A percentile compares a stretch with the other conserved stretches of the same genome.
Evolutionary conservation across 495 filamentous ascomycete genomes (phyloP).

Genomic region (Trichocladium uniseriatum): DNA sequence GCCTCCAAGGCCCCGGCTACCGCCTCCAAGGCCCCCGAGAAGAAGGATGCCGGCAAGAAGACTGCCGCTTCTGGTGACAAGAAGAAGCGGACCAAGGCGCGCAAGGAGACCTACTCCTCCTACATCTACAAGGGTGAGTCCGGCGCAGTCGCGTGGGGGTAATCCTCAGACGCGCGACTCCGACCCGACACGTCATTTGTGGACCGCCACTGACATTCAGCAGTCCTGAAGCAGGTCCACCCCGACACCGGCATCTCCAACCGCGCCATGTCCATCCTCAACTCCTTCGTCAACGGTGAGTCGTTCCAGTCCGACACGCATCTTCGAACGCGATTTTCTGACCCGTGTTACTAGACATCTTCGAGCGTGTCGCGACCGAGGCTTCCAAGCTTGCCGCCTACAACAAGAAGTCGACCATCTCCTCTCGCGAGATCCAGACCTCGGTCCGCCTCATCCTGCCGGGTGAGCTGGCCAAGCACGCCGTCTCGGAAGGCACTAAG

Average conservation of each 20-base stretch:
- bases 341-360: constrained; percentile 63
- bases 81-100: constrained; percentile 99
- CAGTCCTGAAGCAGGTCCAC: constrained; percentile 99
- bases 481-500: constrained; percentile 99
- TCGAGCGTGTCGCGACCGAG: constrained; percentile 98
- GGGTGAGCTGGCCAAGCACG: constrained; percentile 98
- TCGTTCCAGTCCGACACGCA: background rate
- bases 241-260: constrained; percentile 99
- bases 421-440: constrained; percentile 97
- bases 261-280: constrained; percentile 98
- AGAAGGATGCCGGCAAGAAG: constrained; percentile 99
- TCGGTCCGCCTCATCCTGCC: constrained; percentile 97
- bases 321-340: constrained; percentile 19
- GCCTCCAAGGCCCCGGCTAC: constrained; percentile 94
- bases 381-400: constrained; percentile 98
- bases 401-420: constrained; percentile 99
- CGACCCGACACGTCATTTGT: background rate
- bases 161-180: background rate
- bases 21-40: constrained; percentile 64
- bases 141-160: background rate
- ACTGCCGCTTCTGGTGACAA: constrained; percentile 91
- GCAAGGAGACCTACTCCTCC: constrained; percentile 98
- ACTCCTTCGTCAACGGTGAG: constrained; percentile 99
- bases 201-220: constrained; percentile 6
- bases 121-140: constrained; percentile 99